Evolutionary conservation across 2,329 filamentous ascomycete species (phyloP).

Genomic region (Huntiella abstrusa): DNA sequence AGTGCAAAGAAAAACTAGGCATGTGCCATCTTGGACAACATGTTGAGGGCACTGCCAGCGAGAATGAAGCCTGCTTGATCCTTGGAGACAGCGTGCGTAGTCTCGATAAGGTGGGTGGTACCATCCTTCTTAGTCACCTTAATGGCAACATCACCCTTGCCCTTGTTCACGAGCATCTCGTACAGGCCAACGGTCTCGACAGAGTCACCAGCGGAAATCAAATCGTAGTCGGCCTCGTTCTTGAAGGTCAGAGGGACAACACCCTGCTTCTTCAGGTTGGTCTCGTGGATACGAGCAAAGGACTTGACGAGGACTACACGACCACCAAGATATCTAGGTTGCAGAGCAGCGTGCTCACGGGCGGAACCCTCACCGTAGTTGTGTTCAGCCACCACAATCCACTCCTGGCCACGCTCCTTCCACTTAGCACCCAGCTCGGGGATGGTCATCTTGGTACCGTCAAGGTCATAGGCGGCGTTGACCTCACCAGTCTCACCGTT

Average conservation of each 20-base stretch:
- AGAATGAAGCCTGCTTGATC: slow-evolving; percentile 88
- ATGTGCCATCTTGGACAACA: slow-evolving; percentile 45
- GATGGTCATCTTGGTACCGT: slow-evolving; percentile 57
- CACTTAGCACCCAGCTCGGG: slow-evolving; percentile 73
- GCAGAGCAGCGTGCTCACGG: slow-evolving; percentile 74
- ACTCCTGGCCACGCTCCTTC: slow-evolving; percentile 56
- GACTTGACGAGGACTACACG: slow-evolving; percentile 69
- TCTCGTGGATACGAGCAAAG: slow-evolving; percentile 87
- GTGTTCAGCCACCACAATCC: slow-evolving; percentile 92
- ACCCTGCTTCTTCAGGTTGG: slow-evolving; percentile 92
- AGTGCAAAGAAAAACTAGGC: neutral
- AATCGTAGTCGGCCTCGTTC: slow-evolving; percentile 73
- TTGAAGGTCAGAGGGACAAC: slow-evolving; percentile 86
- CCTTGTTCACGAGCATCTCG: slow-evolving; percentile 59
- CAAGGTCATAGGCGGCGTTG: slow-evolving; percentile 76
- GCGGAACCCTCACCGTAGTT: slow-evolving; percentile 92
- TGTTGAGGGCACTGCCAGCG: slow-evolving; percentile 81
- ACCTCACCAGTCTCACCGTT: slow-evolving; percentile 87
- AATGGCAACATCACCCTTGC: slow-evolving; percentile 58
- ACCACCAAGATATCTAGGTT: slow-evolving; percentile 78
- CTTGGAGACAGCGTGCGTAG: slow-evolving; percentile 72
- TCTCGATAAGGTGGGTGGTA: slow-evolving; percentile 49
- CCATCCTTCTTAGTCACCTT: slow-evolving; percentile 43
- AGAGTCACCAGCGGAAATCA: slow-evolving; percentile 63
- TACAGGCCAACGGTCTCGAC: slow-evolving; percentile 69